phyloP scores from a whole-genome alignment of 1,139 yeast genomes.

The Tardiomyces digboiensis region DNA sequence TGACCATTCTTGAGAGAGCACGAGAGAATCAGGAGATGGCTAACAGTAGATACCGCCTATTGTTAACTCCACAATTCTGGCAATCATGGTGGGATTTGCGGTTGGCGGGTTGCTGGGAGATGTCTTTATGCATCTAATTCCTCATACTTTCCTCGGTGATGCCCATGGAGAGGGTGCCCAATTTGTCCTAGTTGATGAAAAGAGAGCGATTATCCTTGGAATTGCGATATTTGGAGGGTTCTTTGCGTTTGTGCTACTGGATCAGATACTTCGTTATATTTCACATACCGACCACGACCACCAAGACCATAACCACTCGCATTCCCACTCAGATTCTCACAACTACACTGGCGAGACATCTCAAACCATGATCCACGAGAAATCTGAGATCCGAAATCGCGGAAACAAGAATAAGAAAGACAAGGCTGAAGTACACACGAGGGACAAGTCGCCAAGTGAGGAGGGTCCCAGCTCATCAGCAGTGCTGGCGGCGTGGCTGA shows the following conservation, averaged over 20 bases:
- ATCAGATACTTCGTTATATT: constrained; percentile 44
- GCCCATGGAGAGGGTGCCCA: constrained; percentile 31
- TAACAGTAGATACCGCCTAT: constrained; percentile 37
- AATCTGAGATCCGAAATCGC: constrained; percentile 17
- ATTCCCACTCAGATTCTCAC: constrained; percentile 28
- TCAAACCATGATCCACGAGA: not conserved
- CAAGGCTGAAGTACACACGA: constrained; percentile 1
- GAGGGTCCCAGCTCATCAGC: constrained; percentile 17
- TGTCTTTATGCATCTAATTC: constrained; percentile 53
- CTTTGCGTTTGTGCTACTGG: constrained; percentile 43
- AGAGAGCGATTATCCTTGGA: constrained; percentile 39
- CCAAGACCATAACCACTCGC: constrained; percentile 33
- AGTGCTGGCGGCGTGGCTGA: constrained; percentile 46
- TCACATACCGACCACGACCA: constrained; percentile 24
- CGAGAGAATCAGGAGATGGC: no score
- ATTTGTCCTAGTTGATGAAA: constrained; percentile 39
- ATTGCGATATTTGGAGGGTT: constrained; percentile 48
- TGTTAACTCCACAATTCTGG: constrained; percentile 37
- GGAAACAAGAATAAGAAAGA: constrained; percentile 8
- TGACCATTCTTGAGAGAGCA: no score
- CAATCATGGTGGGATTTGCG: constrained; percentile 53
- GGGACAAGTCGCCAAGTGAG: not conserved
- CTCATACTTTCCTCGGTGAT: constrained; percentile 51
- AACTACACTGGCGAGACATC: constrained; percentile 9
- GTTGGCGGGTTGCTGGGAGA: constrained; percentile 65